Base-by-base conservation (phyloP, 208 protist species). In the Trypanosoma congolense region DNA sequence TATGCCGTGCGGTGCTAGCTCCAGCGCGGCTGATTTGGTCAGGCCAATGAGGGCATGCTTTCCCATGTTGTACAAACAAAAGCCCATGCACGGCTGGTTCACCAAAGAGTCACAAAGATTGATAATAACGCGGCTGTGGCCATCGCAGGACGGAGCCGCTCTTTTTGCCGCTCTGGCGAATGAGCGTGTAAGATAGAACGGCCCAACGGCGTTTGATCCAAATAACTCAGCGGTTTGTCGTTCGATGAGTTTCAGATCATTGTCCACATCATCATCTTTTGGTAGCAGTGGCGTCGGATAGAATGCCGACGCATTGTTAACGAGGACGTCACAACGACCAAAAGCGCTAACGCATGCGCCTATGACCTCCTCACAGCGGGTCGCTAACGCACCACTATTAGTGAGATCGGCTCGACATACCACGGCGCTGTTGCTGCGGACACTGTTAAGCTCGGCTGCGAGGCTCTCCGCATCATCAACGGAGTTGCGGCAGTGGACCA, bases 301-400 rank as follows among this genome's bases (percentile, higher is more conserved):
- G 50, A 78, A 92, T 4, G 80, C 70, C 1, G 84, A 92, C 41
- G 84, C 84, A 57, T 87, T 92, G 68, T 92, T 92, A n/a, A 92
- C 80, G 29, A 92, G 63, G 28, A 83, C 80, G 48, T 92, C 84
- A 48, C 75, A 84, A 9, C 80, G 79, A 2, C 84, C 77, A 73
- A 82, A 88, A 14, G 50, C 40, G 14, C 31, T 19, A 56, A 78
- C 79, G 54, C 80, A 92, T 30, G 9, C 56, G 16, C 62, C 65
- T 4, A 89, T 36, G 29, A 89, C 48, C 1, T 18, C 59, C 1
- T 57, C 63, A 38, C 80, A 89, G 19, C 75, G 69, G 9, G 35
- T 43, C 16, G 28, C 1, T 4, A 75, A 64, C 28, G 31, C 26
- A 33, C 5, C 40, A 33, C 22, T 33, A 24, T 24, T 47, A 0